Percentiles rank a stretch among this genome's conserved stretches.
Conservation (phyloP, 805 yeast species). For the Pichia sporocuriosa region DNA sequence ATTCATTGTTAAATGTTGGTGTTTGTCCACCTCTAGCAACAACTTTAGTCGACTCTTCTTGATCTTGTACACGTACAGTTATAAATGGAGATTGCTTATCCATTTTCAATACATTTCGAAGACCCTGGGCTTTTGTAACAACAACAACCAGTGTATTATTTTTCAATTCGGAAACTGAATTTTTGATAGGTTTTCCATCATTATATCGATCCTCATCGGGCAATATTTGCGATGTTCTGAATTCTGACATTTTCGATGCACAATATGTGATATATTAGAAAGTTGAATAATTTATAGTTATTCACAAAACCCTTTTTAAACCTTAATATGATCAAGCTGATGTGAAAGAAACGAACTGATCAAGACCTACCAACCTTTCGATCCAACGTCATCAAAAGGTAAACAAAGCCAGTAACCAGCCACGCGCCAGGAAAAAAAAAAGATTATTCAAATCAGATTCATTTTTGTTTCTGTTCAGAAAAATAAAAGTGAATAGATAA, state of each 20-base stretch:
- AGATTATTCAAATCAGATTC: no score
- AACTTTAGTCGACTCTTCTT: slow-evolving; percentile 71
- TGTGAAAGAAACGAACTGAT: no score
- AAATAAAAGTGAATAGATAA: neutral
- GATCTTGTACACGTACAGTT: slow-evolving; percentile 71
- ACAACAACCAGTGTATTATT: slow-evolving; percentile 59
- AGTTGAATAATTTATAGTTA: no score
- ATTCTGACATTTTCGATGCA: slow-evolving; percentile 8
- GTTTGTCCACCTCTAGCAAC: slow-evolving; percentile 89
- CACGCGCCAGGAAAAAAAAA: no score
- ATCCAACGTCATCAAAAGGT: no score
- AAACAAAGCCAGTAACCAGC: slow-evolving; percentile 5
- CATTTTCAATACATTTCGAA: slow-evolving; percentile 77
- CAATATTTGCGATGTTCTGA: slow-evolving; percentile 8
- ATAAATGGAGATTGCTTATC: slow-evolving; percentile 95
- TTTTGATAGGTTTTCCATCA: neutral
- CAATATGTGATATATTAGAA: no score
- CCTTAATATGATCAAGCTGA: no score
- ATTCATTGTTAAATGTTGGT: slow-evolving; percentile 79
- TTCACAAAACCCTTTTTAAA: no score
- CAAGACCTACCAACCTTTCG: no score
- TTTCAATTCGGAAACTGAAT: neutral
- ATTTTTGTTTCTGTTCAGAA: neutral
- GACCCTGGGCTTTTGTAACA: slow-evolving; percentile 73
- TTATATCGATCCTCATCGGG: no score